Evolutionary conservation across 2,329 filamentous ascomycete species (phyloP).

Genomic region (Botrytis paeoniae): DNA sequence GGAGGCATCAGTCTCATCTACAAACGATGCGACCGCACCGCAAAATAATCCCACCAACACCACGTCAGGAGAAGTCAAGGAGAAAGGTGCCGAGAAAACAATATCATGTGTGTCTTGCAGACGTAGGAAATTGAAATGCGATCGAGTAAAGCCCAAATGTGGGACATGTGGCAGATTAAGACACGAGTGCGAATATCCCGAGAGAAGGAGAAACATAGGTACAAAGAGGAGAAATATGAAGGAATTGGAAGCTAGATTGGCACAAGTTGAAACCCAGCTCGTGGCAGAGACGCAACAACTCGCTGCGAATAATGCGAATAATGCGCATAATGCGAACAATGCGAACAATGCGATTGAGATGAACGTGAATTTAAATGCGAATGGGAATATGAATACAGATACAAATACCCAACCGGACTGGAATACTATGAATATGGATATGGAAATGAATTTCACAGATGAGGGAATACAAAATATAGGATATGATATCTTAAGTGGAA

Average conservation of each 20-base stretch:
- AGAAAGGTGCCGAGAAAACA: constrained; percentile 44
- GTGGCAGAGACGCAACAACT: constrained; percentile 40
- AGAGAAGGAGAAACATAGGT: constrained; percentile 82
- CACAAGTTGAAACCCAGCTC: constrained; percentile 77
- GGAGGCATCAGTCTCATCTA: background rate
- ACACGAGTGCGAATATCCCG: constrained; percentile 82
- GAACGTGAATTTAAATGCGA: background rate
- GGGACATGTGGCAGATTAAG: constrained; percentile 72
- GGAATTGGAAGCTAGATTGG: constrained; percentile 79
- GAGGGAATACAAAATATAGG: constrained; percentile 23
- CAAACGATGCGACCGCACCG: background rate
- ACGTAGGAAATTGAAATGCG: constrained; percentile 82
- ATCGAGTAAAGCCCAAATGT: constrained; percentile 75
- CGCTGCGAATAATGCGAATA: constrained; percentile 4
- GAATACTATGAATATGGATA: constrained; percentile 30
- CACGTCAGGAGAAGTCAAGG: background rate
- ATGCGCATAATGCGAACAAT: background rate
- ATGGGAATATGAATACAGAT: background rate
- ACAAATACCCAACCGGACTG: constrained; percentile 22
- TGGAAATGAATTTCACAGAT: constrained; percentile 28
- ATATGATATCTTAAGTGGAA: constrained; percentile 23
- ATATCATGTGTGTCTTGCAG: constrained; percentile 83
- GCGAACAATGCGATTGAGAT: constrained; percentile 7
- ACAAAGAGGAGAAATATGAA: constrained; percentile 88
- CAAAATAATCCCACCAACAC: background rate